Conservation (phyloP, 257 asterid species). For the Forsythia suspensa region DNA sequence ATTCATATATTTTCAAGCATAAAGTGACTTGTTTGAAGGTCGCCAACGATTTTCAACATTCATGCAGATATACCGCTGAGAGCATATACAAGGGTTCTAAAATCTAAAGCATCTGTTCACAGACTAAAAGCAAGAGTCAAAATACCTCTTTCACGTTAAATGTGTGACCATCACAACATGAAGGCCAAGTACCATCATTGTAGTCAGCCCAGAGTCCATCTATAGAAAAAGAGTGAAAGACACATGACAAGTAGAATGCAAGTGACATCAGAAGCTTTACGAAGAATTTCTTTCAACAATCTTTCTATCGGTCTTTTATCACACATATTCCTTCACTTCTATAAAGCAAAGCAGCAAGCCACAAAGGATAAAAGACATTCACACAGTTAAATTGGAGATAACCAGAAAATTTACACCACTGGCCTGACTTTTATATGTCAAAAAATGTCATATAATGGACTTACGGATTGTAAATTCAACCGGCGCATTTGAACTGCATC, state of each 20-base stretch:
- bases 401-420: constrained; percentile 17
- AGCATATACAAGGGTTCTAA: background rate
- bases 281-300: constrained; percentile 2
- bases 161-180: constrained; percentile 73
- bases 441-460: constrained; percentile 32
- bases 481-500: constrained; percentile 64
- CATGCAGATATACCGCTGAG: background rate
- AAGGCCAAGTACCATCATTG: constrained; percentile 92
- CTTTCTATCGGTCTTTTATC: constrained; percentile 6
- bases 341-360: background rate
- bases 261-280: constrained; percentile 10
- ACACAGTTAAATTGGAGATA: background rate
- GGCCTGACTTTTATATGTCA: background rate
- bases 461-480: constrained; percentile 82
- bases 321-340: constrained; percentile 4
- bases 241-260: constrained; percentile 6
- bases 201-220: constrained; percentile 97
- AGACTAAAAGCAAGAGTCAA: background rate
- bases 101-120: constrained; percentile 4
- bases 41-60: background rate
- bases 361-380: background rate
- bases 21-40: constrained; percentile 3
- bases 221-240: constrained; percentile 33
- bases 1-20: background rate
- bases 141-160: constrained; percentile 66